A percentile compares a stretch with the other conserved stretches of the same genome.
These are phyloP conservation scores for Boletus semigastroideus DNA, from an alignment of 1,284 basidiomycete species.

Conservation along the genomic window DNA sequence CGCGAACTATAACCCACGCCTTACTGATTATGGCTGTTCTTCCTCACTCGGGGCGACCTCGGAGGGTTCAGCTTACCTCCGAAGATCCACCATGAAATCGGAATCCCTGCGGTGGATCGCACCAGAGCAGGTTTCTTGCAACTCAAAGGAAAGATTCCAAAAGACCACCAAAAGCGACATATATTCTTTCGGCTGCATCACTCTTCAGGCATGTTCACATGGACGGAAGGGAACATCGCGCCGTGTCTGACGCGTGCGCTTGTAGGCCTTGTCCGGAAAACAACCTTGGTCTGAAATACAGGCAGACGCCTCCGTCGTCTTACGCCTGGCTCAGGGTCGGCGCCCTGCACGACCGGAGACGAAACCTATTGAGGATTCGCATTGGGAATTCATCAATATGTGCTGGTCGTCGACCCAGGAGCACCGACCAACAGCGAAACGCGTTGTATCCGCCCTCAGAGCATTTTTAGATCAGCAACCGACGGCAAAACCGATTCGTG, in stretches of 20 bases:
- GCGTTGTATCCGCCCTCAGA: not conserved
- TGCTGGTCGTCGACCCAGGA: slow-evolving; percentile 3
- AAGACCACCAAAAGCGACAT: slow-evolving; percentile 3
- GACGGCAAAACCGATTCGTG: not conserved
- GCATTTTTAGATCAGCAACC: not conserved
- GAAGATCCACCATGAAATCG: not conserved
- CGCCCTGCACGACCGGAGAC: slow-evolving; percentile 2
- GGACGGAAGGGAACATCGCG: too few species aligned
- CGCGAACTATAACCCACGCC: slow-evolving; percentile 3
- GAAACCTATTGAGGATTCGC: not conserved
- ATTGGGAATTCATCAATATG: slow-evolving; percentile 2
- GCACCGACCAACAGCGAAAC: not conserved
- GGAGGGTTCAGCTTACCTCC: not conserved
- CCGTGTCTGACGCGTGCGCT: not conserved
- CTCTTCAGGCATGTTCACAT: slow-evolving; percentile 1
- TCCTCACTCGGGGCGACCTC: not conserved
- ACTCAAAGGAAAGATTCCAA: not conserved
- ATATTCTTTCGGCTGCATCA: slow-evolving; percentile 4
- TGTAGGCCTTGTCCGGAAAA: slow-evolving; percentile 7
- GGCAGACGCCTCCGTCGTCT: not conserved
- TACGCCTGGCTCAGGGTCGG: not conserved
- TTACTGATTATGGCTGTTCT: slow-evolving; percentile 2
- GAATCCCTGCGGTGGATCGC: slow-evolving; percentile 5
- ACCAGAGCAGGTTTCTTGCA: not conserved
- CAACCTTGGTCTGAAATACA: slow-evolving; percentile 5